A percentile compares a stretch with the other conserved stretches of the same genome.
These are phyloP conservation scores for Candolleomyces efflorescens DNA, from an alignment of 768 basidiomycete species.

Conservation along the genomic window DNA sequence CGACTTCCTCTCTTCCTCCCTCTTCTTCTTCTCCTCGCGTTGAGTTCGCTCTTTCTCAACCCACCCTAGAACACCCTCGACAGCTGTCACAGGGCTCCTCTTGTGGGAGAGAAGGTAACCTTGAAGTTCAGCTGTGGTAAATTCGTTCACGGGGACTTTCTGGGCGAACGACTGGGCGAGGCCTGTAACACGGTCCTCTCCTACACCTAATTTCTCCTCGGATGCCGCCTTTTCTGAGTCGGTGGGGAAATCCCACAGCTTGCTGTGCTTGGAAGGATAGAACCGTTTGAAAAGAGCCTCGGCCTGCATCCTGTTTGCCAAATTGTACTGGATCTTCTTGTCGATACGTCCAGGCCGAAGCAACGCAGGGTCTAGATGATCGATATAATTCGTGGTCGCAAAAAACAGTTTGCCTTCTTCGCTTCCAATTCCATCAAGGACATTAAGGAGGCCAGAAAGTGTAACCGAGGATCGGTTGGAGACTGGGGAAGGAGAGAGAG, in stretches of 20 bases:
- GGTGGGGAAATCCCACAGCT: not conserved
- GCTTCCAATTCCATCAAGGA: slow-evolving; percentile 55
- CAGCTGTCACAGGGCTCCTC: slow-evolving; percentile 30
- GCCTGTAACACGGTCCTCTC: slow-evolving; percentile 10
- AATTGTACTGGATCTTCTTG: slow-evolving; percentile 44
- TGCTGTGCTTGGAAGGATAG: slow-evolving; percentile 32
- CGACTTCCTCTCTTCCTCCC: slow-evolving; percentile 27
- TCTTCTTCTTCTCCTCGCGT: slow-evolving; percentile 23
- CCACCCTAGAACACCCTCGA: slow-evolving; percentile 32
- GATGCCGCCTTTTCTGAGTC: slow-evolving; percentile 1
- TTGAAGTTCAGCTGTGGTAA: slow-evolving; percentile 57
- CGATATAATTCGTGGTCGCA: slow-evolving; percentile 56
- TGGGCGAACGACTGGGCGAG: slow-evolving; percentile 39
- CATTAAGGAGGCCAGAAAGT: slow-evolving; percentile 51
- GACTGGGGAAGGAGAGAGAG: not conserved
- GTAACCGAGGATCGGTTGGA: slow-evolving; percentile 27
- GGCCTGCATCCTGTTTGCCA: slow-evolving; percentile 42
- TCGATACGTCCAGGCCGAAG: slow-evolving; percentile 56
- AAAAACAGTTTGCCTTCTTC: slow-evolving; percentile 60
- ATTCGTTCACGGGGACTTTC: slow-evolving; percentile 39
- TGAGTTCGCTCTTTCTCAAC: slow-evolving; percentile 25
- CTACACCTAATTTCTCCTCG: slow-evolving; percentile 9
- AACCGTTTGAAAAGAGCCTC: slow-evolving; percentile 44
- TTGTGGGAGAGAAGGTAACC: slow-evolving; percentile 49
- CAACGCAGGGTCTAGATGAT: slow-evolving; percentile 49